These are phyloP conservation scores for Syncephalastrum sp. DNA, from an alignment of 371 early-diverging fungal genomes.

Conservation along the genomic window DNA sequence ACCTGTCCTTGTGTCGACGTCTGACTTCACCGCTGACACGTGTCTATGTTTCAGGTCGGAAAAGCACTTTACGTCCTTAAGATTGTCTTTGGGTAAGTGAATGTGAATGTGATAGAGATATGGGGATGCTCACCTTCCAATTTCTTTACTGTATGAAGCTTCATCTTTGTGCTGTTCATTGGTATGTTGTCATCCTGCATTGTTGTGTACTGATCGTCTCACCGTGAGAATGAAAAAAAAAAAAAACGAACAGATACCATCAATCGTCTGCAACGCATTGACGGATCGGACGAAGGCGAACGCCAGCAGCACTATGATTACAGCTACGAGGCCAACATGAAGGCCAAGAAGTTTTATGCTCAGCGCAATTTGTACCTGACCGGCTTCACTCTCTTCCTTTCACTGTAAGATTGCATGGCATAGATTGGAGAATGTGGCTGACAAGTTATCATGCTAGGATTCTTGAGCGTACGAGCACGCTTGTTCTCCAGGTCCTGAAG, in stretches of 20 bases:
- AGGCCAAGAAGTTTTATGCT: constrained; percentile 80
- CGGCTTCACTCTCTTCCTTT: constrained; percentile 86
- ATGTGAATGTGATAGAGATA: constrained; percentile 4
- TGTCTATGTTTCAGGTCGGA: constrained; percentile 30
- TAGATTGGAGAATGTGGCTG: not conserved
- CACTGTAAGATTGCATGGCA: constrained; percentile 46
- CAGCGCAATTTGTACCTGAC: constrained; percentile 91
- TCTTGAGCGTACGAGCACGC: constrained; percentile 72
- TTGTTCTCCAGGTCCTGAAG: constrained; percentile 68
- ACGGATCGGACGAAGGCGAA: constrained; percentile 31
- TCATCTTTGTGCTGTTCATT: constrained; percentile 63
- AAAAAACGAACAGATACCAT: constrained; percentile 54
- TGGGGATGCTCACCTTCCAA: not conserved
- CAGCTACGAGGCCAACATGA: constrained; percentile 59
- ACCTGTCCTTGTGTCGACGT: constrained; percentile 6
- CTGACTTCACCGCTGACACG: not conserved
- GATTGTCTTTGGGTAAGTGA: constrained; percentile 60
- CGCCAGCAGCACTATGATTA: constrained; percentile 37
- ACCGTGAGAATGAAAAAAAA: not conserved
- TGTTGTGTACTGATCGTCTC: too few species aligned
- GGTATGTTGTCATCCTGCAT: constrained; percentile 38
- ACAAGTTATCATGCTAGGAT: constrained; percentile 34
- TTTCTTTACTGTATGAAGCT: constrained; percentile 28
- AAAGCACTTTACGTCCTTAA: constrained; percentile 53
- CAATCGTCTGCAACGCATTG: constrained; percentile 64